Evolutionary conservation across 164 flowering plant genomes (phyloP), one percentile per base, ranked within the genome.

Genomic region (Liriodendron chinense): DNA sequence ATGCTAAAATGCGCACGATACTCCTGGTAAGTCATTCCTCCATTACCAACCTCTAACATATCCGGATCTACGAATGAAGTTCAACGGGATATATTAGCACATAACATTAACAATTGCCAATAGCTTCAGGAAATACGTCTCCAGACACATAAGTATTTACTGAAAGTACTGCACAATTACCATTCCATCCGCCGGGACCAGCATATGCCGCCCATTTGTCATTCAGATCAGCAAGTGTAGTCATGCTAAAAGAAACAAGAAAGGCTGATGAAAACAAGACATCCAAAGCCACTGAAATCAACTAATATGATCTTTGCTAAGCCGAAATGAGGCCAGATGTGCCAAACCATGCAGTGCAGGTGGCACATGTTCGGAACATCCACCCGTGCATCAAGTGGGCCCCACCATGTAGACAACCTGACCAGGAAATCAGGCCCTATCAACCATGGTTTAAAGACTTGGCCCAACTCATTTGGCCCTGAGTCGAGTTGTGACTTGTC

Each of bases 101-200:
- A 10, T n/a, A 18, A 56, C 22, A 53, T 53, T 53, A 16, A 53
- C 59, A 9, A 63, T 43, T 53, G 57, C 22, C 1, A 34, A 34
- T 34, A 34, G 43, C 43, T n/a, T n/a, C 2, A 61, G 28, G 53
- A 14, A 20, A 21, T 23, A 34, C 53, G 57, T 34, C 56, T 28
- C 10, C 56, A 9, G 7, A 66, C 21, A 70, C 43, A 62, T 12
- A 76, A 63, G 49, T 65, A 64, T 16, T 63, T 47, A 68, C 22
- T 24, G 8, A 74, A 28, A 43, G 7, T 8, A 50, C 1, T 25
- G 18, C 49, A 69, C 47, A 47, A 77, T 77, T 88, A 96, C 99
- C 99, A 87, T 96, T 96, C 98, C 98, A 96, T 84, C 98, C 99
- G 77, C 99, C 98, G 66, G 99, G 98, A 69, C 99, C 98, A 0